Conservation (phyloP, 2,329 filamentous ascomycete genomes). For the Thermothelomyces thermophilus region DNA sequence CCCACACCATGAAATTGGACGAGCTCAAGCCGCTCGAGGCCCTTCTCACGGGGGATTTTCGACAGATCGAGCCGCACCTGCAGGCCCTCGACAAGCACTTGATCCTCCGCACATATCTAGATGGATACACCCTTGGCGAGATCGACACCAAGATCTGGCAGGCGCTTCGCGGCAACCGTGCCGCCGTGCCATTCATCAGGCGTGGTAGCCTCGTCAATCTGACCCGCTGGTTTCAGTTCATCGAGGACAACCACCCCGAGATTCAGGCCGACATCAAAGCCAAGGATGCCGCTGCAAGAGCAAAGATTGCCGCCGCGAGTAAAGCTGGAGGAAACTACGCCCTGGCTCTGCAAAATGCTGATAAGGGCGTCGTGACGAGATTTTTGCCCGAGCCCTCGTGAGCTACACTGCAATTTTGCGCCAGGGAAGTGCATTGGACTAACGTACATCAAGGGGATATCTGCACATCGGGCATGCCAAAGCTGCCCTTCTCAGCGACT, state of each 20-base stretch:
- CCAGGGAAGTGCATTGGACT: conserved; percentile 19
- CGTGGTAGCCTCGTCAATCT: conserved; percentile 71
- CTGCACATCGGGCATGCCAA: conserved; percentile 96
- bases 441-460: conserved; percentile 53
- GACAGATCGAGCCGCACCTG: conserved; percentile 33
- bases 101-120: conserved; percentile 76
- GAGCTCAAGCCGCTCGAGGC: conserved; percentile 46
- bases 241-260: conserved; percentile 77
- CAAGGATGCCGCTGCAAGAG: conserved; percentile 60
- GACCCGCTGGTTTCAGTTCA: conserved; percentile 77
- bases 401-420: conserved; percentile 27
- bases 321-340: conserved; percentile 85
- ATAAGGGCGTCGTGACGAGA: conserved; percentile 82
- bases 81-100: conserved; percentile 76
- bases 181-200: conserved; percentile 74
- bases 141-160: conserved; percentile 79
- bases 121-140: conserved; percentile 70
- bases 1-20: conserved; percentile 47
- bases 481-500: conserved; percentile 67
- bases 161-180: conserved; percentile 74
- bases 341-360: conserved; percentile 75
- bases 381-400: conserved; percentile 92
- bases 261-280: conserved; percentile 63
- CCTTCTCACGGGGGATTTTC: conserved; percentile 63
- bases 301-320: conserved; percentile 61